These are phyloP conservation scores for Sanghuangporus sanghuang DNA, from an alignment of 1,284 basidiomycete species.

Conservation along the genomic window DNA sequence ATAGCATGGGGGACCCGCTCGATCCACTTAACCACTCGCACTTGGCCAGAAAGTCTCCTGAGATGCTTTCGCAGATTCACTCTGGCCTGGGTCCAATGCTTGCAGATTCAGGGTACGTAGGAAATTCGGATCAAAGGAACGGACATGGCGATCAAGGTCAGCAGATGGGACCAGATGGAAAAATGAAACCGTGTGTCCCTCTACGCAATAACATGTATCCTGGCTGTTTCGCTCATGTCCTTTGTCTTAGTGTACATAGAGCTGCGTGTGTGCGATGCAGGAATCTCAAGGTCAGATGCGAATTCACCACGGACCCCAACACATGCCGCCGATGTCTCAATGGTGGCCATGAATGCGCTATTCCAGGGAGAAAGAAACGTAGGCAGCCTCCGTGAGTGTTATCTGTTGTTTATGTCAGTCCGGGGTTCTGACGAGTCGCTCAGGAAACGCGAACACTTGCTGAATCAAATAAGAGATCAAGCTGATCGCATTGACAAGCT, in stretches of 20 bases:
- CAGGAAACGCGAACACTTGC: conserved; percentile 71
- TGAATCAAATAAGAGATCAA: conserved; percentile 67
- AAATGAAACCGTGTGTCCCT: conserved; percentile 1
- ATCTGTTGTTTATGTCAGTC: not conserved
- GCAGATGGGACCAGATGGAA: not conserved
- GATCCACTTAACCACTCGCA: not conserved
- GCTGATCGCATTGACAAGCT: conserved; percentile 62
- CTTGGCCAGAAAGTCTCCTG: not conserved
- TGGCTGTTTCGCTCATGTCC: not conserved
- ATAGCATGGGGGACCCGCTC: not conserved
- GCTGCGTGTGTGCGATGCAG: conserved; percentile 16
- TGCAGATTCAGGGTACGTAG: not conserved
- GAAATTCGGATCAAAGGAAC: not conserved
- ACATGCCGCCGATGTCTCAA: conserved; percentile 16
- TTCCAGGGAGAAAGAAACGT: conserved; percentile 16
- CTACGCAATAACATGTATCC: not conserved
- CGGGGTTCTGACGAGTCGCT: not conserved
- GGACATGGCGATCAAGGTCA: not conserved
- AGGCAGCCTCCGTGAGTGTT: conserved; percentile 15
- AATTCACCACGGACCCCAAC: conserved; percentile 16
- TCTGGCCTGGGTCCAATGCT: not conserved
- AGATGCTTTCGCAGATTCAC: conserved; percentile 5
- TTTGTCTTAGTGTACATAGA: not conserved
- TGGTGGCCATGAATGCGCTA: conserved; percentile 15
- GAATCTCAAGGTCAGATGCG: conserved; percentile 17